Base-by-base conservation (phyloP, 345 rosid genomes). In the Raphanus sativus region DNA sequence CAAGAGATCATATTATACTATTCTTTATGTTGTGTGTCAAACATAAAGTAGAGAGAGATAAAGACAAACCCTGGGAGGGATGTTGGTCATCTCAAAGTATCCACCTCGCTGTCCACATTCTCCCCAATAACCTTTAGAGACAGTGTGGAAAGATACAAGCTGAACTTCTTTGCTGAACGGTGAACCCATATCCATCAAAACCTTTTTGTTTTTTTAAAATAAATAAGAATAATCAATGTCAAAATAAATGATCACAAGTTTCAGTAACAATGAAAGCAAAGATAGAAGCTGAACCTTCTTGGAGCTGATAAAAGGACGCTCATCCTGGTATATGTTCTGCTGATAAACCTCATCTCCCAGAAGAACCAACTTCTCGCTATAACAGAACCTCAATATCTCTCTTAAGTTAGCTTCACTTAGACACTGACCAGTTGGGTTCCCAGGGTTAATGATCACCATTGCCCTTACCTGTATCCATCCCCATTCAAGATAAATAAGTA, bases 51-150 rank as follows among this genome's bases (percentile, higher is more conserved):
- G 48, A 75, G 50, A 50, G 67, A 48, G 56, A 8, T 58, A 56
- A 15, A 65, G 72, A 73, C 83, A 76, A 82, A 95, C 99, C 96
- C 79, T 64, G 38, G 97, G 89, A 80, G 99, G 98, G 50, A 95
- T 84, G 85, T 95, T 95, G 34, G 98, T 92, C 98, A 92, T 92
- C 89, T 95, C 98, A 82, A 95, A 92, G 88, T 95, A 95, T 77
- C 99, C 99, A 84, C 99, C 99, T 15, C 99, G 86, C 84, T 92
- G 99, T 78, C 98, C 99, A 55, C 99, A 95, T 86, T 95, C 99
- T 1, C 99, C 98, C 96, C 96, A 95, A 84, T 91, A 95, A 78
- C 99, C 99, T 89, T 95, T 95, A 42, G 99, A 95, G 48, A 95
- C 97, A 0, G 97, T 86, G 84, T 95, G 99, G 86, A 95, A 95